Base-by-base conservation (phyloP, 1,284 basidiomycete genomes). In the Porphyrellus sp. region DNA sequence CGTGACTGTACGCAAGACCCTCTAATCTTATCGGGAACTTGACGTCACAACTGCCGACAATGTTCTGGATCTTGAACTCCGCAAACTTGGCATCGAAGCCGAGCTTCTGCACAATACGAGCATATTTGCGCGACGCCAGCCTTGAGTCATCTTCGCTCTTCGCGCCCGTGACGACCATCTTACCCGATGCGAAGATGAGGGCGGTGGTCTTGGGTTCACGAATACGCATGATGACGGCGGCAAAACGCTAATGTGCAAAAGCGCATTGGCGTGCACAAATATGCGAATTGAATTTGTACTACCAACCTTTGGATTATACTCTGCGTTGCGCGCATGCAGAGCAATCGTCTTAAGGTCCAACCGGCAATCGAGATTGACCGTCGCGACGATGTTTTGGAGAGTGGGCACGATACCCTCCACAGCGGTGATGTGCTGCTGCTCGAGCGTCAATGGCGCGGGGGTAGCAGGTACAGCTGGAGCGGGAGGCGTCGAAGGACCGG, bases 11-110 rank as follows among this genome's bases (percentile, higher is more conserved):
- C 6, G 96, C 96, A 54, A 99, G 81, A 54, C 97, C 97, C 75
- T 99, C 97, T 63, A 99, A 77, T 57, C 97, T 89, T 70, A 99
- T 99, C 55, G 97, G 97, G 79, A 99, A 99, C 76, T 97, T 97
- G 65, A 99, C 97, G 70, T 99, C 97, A 73, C 97, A 99, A 67
- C 85, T 89, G 51, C 97, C 97, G 46, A 99, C 97, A 51, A 99
- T 99, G 72, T 99, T 99, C 78, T 99, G 96, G 52, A 99, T 99
- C 78, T 99, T 99, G 80, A 99, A 99, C 75, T 99, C 96, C 51
- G 92, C 93, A 72, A 99, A 99, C 77, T 98, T 98, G 67, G 97
- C 95, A 61, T 99, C 96, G 72, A 99, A 99, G 33, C 97, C 97
- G 40, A 99, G 88, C 76, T 99, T 99, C 77, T 99, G 97, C 46